phyloP scores from a whole-genome alignment of 2,329 filamentous ascomycete genomes.

The Didymella pomorum region DNA sequence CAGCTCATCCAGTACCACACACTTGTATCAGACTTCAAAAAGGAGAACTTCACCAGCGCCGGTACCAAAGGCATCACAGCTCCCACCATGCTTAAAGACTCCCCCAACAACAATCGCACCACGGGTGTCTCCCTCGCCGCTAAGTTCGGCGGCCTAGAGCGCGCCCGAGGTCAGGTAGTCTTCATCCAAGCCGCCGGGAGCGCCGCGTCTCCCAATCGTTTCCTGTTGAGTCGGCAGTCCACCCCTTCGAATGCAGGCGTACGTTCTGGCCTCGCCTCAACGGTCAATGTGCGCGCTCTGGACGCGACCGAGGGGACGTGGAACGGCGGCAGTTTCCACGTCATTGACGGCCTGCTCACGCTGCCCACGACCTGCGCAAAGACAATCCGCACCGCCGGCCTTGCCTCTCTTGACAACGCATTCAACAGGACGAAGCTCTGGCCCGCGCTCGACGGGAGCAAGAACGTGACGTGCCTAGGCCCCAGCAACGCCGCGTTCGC shows the following conservation, averaged over 20 bases:
- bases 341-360: slow-evolving; percentile 30
- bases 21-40: slow-evolving; percentile 24
- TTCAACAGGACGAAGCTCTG: slow-evolving; percentile 28
- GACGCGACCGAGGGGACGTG: slow-evolving; percentile 23
- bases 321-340: slow-evolving; percentile 33
- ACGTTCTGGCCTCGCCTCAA: slow-evolving; percentile 29
- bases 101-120: slow-evolving; percentile 28
- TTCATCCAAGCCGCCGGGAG: slow-evolving; percentile 25
- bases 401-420: slow-evolving; percentile 27
- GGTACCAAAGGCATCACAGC: slow-evolving; percentile 18
- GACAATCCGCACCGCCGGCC: slow-evolving; percentile 27
- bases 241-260: slow-evolving; percentile 10
- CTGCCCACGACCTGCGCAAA: slow-evolving; percentile 24
- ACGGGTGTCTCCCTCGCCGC: slow-evolving; percentile 22
- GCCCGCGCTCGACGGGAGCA: slow-evolving; percentile 25
- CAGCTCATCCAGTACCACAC: slow-evolving; percentile 34
- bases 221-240: slow-evolving; percentile 24
- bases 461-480: slow-evolving; percentile 33
- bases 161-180: slow-evolving; percentile 30
- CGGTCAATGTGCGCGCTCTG: slow-evolving; percentile 24
- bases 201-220: slow-evolving; percentile 12
- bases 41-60: slow-evolving; percentile 24
- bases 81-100: slow-evolving; percentile 27
- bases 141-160: slow-evolving; percentile 27
- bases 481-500: slow-evolving; percentile 29